These are phyloP conservation scores for Ilyonectria destructans DNA, from an alignment of 2,329 filamentous ascomycete genomes.

Conservation along the genomic window DNA sequence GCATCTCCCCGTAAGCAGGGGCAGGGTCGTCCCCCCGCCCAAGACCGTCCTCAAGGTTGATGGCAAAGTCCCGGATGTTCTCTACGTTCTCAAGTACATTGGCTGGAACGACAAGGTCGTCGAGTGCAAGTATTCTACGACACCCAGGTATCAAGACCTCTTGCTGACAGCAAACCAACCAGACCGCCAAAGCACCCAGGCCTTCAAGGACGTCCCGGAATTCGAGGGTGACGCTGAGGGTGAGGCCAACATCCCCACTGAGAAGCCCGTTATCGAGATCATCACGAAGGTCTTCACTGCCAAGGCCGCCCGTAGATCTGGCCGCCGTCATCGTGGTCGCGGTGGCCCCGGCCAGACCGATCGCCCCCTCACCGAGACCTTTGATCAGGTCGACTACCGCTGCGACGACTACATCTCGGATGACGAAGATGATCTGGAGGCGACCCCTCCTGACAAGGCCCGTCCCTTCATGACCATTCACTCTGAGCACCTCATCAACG, in stretches of 20 bases:
- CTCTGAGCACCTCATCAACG: slow-evolving; percentile 63
- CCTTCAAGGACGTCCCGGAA: slow-evolving; percentile 56
- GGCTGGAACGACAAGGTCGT: slow-evolving; percentile 53
- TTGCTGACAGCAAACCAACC: slow-evolving; percentile 31
- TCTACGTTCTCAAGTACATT: slow-evolving; percentile 61
- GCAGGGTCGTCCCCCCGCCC: neutral
- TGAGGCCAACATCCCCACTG: slow-evolving; percentile 33
- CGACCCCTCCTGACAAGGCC: slow-evolving; percentile 50
- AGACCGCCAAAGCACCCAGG: slow-evolving; percentile 58
- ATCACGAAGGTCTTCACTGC: slow-evolving; percentile 57
- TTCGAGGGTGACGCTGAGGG: slow-evolving; percentile 46
- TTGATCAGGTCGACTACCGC: slow-evolving; percentile 44
- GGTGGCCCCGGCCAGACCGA: slow-evolving; percentile 38
- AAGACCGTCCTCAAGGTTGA: slow-evolving; percentile 47
- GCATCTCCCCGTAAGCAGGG: slow-evolving; percentile 21
- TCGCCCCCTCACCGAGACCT: slow-evolving; percentile 51
- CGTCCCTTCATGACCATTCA: slow-evolving; percentile 61
- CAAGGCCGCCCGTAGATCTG: slow-evolving; percentile 18
- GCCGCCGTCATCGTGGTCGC: slow-evolving; percentile 25
- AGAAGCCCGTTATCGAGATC: slow-evolving; percentile 61
- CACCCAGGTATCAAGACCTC: neutral
- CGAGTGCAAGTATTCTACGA: slow-evolving; percentile 52
- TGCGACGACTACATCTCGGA: slow-evolving; percentile 50
- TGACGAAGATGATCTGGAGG: slow-evolving; percentile 42
- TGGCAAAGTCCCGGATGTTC: slow-evolving; percentile 59